These are phyloP conservation scores for Hanseniaspora meyeri DNA, from an alignment of 805 yeast genomes.

Conservation along the genomic window DNA sequence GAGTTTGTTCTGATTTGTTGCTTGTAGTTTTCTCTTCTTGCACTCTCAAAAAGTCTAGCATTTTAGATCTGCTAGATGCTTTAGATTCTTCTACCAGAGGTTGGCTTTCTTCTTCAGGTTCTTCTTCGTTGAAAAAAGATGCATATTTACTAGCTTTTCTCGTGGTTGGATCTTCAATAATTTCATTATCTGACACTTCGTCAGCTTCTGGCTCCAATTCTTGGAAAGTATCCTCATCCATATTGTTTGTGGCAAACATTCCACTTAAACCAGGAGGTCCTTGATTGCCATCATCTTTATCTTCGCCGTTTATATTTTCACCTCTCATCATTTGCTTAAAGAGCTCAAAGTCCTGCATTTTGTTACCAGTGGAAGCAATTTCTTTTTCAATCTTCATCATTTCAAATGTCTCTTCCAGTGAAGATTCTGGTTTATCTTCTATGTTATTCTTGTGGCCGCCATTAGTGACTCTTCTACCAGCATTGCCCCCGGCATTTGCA, in stretches of 20 bases:
- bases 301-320: slow-evolving; percentile 22
- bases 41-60: slow-evolving; percentile 5
- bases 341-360: slow-evolving; percentile 31
- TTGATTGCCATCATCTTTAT: background rate
- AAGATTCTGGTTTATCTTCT: slow-evolving; percentile 14
- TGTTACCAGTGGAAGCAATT: slow-evolving; percentile 27
- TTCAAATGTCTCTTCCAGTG: slow-evolving; percentile 24
- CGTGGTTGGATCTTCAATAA: background rate
- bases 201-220: slow-evolving; percentile 6
- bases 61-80: background rate
- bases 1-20: background rate
- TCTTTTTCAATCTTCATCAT: slow-evolving; percentile 25
- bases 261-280: slow-evolving; percentile 2
- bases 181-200: background rate
- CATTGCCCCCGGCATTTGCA: slow-evolving; percentile 8
- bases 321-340: slow-evolving; percentile 32
- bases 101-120: background rate
- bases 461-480: slow-evolving; percentile 15
- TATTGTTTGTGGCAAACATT: slow-evolving; percentile 2
- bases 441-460: slow-evolving; percentile 13
- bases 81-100: background rate
- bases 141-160: slow-evolving; percentile 8
- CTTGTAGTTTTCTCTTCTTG: background rate
- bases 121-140: background rate
- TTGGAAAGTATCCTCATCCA: background rate